Evolutionary conservation across 2,329 filamentous ascomycete genomes (phyloP).

Genomic region (Aureobasidium pullulans): DNA sequence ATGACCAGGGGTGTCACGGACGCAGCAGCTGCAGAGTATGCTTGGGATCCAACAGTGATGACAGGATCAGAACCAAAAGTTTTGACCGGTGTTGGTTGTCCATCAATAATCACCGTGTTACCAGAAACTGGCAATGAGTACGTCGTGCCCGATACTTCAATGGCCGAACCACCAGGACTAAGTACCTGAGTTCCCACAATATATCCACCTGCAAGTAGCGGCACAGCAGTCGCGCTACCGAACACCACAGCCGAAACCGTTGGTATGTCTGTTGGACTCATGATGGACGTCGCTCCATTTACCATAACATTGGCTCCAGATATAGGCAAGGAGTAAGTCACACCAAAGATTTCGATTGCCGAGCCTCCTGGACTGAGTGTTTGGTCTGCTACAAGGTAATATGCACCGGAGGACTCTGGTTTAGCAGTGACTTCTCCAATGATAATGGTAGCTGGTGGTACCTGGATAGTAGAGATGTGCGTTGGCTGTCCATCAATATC

Average conservation of each 20-base stretch:
- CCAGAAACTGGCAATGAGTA: background rate
- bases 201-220: background rate
- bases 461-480: background rate
- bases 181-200: background rate
- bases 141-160: background rate
- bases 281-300: background rate
- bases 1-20: background rate
- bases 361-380: background rate
- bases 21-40: background rate
- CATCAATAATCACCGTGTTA: background rate
- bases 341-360: background rate
- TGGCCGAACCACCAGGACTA: background rate
- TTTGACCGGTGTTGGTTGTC: background rate
- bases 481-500: background rate
- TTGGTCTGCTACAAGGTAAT: background rate
- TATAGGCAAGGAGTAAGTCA: background rate
- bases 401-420: slow-evolving; percentile 3
- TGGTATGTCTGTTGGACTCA: background rate
- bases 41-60: background rate
- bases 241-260: background rate
- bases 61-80: background rate
- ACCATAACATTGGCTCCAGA: background rate
- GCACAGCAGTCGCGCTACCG: background rate
- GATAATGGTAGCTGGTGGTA: background rate
- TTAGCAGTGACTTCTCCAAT: background rate